These are phyloP conservation scores for Logfia minima DNA, from an alignment of 129 eudicot species.

Conservation along the genomic window DNA sequence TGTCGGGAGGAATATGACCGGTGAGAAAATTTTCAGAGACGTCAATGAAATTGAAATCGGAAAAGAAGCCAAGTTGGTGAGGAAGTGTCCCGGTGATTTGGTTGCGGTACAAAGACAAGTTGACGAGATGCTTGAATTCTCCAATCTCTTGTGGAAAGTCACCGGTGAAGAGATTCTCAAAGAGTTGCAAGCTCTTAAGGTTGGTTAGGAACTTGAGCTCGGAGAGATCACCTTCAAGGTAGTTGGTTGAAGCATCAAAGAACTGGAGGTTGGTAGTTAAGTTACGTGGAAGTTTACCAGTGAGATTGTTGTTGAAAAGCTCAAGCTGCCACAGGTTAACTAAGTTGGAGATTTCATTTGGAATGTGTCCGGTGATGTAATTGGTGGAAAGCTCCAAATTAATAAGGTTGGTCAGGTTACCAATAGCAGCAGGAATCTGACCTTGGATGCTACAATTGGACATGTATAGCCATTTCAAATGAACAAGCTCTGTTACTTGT, in stretches of 20 bases:
- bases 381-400: slow-evolving; percentile 61
- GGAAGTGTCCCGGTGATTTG: slow-evolving; percentile 68
- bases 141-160: slow-evolving; percentile 69
- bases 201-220: slow-evolving; percentile 41
- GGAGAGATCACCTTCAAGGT: slow-evolving; percentile 52
- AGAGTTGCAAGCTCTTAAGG: slow-evolving; percentile 55
- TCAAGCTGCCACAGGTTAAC: slow-evolving; percentile 67
- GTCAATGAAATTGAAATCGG: slow-evolving; percentile 67
- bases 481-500: slow-evolving; percentile 38
- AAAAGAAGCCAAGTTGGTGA: slow-evolving; percentile 56
- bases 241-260: slow-evolving; percentile 62
- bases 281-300: slow-evolving; percentile 64
- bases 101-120: slow-evolving; percentile 60
- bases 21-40: slow-evolving; percentile 69
- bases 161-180: slow-evolving; percentile 56
- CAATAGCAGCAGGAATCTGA: slow-evolving; percentile 64
- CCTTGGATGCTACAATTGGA: slow-evolving; percentile 77
- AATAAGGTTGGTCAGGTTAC: slow-evolving; percentile 51
- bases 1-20: slow-evolving; percentile 68
- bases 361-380: slow-evolving; percentile 62
- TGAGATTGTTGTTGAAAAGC: slow-evolving; percentile 48
- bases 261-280: slow-evolving; percentile 53
- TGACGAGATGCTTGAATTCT: slow-evolving; percentile 53
- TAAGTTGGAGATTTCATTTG: slow-evolving; percentile 54
- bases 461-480: slow-evolving; percentile 70